Base-by-base conservation (phyloP, 108 stramenopile species). In the Pseudonitzschia multistriata region DNA sequence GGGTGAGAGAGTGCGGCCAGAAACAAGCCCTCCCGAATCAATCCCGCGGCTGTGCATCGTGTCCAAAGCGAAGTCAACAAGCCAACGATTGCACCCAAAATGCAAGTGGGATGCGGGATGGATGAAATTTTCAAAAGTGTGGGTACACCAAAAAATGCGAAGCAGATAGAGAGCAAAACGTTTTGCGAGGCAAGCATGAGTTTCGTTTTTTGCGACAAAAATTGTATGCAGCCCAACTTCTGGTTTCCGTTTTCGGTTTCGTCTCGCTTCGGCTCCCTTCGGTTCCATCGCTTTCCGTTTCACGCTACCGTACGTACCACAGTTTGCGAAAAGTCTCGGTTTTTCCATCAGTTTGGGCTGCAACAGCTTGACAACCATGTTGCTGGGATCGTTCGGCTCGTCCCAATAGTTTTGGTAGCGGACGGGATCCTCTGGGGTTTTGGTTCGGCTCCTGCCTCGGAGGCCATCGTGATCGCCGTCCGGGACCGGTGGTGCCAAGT, bases 341-440 rank as follows among this genome's bases (percentile, higher is more conserved):
- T 74, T 66, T 1, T 59, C 19, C 19, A 53, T 21, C 1, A 74
- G 29, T 21, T 59, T 67, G 53, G 65, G 65, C 27, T 64, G 36
- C n/a, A 74, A 49, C 1, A 74, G 53, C 30, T 74, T 74, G 55
- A 74, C 42, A 0, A 74, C 73, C 39, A 66, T 1, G 7, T 62
- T 25, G 25, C 19, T 17, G 49, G 5, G 49, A n/a, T 49, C 49
- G 15, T 49, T 49, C 11, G 15, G 49, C 3, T 6, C 11, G 15
- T 49, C n/a, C 3, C 4, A 14, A 17, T 49, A 4, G 15, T 49
- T 17, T 14, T 49, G 5, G n/a, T 49, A 6, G n/a, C 4, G 7
- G n/a, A 14, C 15, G 49, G 5, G 49, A 14, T 4, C 40, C 40
- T 42, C 13, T 42, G 7, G 10, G 40, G 10, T 42, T 42, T 42